Conservation (phyloP, 345 rosid species). For the Barbarea vulgaris region DNA sequence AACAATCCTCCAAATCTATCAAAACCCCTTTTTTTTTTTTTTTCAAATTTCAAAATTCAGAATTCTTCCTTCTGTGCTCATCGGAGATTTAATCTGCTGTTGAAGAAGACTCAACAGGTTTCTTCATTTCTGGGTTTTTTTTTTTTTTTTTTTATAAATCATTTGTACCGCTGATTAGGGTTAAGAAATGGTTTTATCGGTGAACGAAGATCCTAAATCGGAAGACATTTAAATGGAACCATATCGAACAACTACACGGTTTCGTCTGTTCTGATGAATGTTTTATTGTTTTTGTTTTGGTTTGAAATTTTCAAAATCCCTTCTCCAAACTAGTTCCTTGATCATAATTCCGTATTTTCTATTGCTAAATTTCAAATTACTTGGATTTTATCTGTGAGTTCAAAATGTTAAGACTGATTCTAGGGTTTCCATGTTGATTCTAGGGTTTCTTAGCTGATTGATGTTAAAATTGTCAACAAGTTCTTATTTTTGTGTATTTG, state of each 20-base stretch:
- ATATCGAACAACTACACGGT: neutral
- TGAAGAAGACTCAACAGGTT: constrained; percentile 5
- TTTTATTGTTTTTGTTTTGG: neutral
- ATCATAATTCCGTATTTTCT: neutral
- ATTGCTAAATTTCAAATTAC: neutral
- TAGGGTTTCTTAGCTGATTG: neutral
- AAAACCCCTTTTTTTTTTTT: neutral
- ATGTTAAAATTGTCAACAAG: neutral
- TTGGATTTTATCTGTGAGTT: neutral
- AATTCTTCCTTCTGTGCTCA: neutral
- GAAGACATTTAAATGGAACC: neutral
- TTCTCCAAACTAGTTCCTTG: neutral
- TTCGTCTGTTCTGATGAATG: neutral
- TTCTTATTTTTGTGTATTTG: neutral
- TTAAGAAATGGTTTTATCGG: neutral
- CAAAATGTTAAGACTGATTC: neutral
- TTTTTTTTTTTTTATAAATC: neutral
- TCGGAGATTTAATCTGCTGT: constrained; percentile 16
- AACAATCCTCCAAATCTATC: neutral
- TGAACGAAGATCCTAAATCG: neutral
- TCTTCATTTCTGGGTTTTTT: neutral
- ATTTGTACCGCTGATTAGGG: constrained; percentile 1
- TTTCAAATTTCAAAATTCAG: neutral
- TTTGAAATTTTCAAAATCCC: neutral
- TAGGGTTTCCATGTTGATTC: no score